Evolutionary conservation across 192 early-diverging fungal species (phyloP), one percentile per base, ranked within the genome.

Genomic region (Coemansia sp.): DNA sequence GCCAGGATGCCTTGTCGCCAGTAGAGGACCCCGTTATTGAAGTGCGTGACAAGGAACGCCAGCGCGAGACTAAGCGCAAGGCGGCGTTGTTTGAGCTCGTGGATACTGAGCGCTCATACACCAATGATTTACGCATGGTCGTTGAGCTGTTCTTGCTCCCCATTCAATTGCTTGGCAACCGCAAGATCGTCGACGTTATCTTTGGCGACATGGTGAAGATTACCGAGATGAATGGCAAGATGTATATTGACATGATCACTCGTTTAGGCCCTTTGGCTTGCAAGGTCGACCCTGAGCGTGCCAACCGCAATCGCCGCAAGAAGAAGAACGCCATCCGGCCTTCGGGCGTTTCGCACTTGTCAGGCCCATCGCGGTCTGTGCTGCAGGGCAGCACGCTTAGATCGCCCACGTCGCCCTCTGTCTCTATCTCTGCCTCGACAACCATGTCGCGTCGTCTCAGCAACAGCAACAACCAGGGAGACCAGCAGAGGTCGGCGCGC

Each of bases 171-270:
- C 57, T 80, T 62, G 77, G 77, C 35, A 80, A 75, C 59, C 77
- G 77, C 62, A 71, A 72, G 60, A 75, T 80, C 23, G 77, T 80
- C 39, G 77, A 80, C 34, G 77, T 75, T 10, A 75, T 80, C 55
- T 80, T 80, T 80, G 77, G 77, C 59, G 77, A 80, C 43, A 64
- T 80, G 72, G 77, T 80, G 50, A 80, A 80, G 59, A 75, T 80
- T 39, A 75, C 77, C 13, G 77, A 80, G 61, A 80, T 80, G 77
- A 80, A 80, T 23, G 71, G 72, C 65, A 70, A 75, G 35, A 80
- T 80, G 77, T 80, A 80, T 65, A 58, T 63, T 28, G 77, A 80
- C 53, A 80, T 80, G 77, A 66, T 75, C 20, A 68, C 56, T 21
- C 68, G 77, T 12, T 66, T 80, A 9, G 77, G 77, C 7, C 77